Conservation (phyloP, 129 eudicot genomes). For the Heracleum sosnowskyi region DNA sequence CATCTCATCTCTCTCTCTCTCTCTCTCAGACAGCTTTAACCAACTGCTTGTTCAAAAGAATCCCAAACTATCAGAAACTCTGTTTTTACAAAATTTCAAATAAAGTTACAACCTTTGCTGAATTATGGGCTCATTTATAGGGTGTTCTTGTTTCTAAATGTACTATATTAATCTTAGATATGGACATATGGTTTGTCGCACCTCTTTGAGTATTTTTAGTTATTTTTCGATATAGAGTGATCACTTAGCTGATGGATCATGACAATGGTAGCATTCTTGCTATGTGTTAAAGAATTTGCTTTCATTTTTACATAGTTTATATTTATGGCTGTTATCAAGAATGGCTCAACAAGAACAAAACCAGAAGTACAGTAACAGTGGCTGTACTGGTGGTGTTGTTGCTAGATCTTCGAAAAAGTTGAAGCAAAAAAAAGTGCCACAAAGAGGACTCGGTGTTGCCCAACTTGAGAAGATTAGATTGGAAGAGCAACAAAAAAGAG, state of each 20-base stretch:
- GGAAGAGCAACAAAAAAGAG: slow-evolving; percentile 64
- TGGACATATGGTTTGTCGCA: slow-evolving; percentile 6
- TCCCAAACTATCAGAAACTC: slow-evolving; percentile 23
- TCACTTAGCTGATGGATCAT: background rate
- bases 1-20: slow-evolving; percentile 6
- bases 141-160: slow-evolving; percentile 24
- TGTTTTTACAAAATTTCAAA: background rate
- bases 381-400: slow-evolving; percentile 24
- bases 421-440: slow-evolving; percentile 79
- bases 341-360: slow-evolving; percentile 71
- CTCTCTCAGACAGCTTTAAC: slow-evolving; percentile 35
- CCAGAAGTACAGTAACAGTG: slow-evolving; percentile 40
- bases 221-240: slow-evolving; percentile 39
- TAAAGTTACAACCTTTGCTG: slow-evolving; percentile 25
- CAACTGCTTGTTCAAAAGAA: slow-evolving; percentile 19
- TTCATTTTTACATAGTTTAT: background rate
- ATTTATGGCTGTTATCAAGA: slow-evolving; percentile 49
- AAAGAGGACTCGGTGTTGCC: slow-evolving; percentile 94
- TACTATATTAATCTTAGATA: slow-evolving; percentile 19
- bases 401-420: slow-evolving; percentile 45
- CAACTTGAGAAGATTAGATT: slow-evolving; percentile 80
- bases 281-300: background rate
- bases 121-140: slow-evolving; percentile 17
- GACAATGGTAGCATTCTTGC: background rate
- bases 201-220: slow-evolving; percentile 21